A percentile compares a stretch with the other conserved stretches of the same genome.
Evolutionary conservation across 495 filamentous ascomycete species (phyloP).

Genomic region (Podospora didyma): DNA sequence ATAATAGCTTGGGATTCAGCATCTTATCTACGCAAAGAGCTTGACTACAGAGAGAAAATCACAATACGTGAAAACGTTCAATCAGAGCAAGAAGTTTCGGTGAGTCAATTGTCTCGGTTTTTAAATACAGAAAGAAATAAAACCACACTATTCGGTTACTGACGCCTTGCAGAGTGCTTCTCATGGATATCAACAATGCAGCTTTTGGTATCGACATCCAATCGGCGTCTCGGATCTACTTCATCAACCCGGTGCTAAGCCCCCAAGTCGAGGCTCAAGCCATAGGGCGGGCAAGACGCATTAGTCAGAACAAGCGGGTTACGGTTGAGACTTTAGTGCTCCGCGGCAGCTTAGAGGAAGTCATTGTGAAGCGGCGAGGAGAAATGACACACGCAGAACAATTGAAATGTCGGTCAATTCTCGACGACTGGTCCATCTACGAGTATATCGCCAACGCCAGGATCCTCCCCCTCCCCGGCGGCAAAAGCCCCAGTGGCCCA

Average conservation of each 20-base stretch:
- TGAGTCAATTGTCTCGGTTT: conserved; percentile 1
- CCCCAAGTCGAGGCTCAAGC: conserved; percentile 87
- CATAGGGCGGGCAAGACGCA: conserved; percentile 84
- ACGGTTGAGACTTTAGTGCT: conserved; percentile 84
- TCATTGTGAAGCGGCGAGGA: conserved; percentile 68
- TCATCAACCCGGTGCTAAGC: conserved; percentile 84
- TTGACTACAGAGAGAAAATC: conserved; percentile 57
- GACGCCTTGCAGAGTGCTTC: conserved; percentile 64
- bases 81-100: conserved; percentile 54
- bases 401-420: conserved; percentile 59
- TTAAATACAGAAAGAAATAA: conserved; percentile 11
- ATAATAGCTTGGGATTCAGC: conserved; percentile 56
- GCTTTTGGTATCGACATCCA: conserved; percentile 83
- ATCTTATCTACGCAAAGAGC: conserved; percentile 75
- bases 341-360: conserved; percentile 79
- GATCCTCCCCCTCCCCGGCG: conserved; percentile 56
- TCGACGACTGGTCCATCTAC: conserved; percentile 75
- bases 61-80: conserved; percentile 75
- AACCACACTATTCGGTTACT: too few relatives aligned
- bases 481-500: conserved; percentile 30
- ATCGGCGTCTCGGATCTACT: conserved; percentile 81
- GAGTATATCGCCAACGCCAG: conserved; percentile 71
- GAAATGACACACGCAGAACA: conserved; percentile 76
- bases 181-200: conserved; percentile 87
- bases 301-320: conserved; percentile 77